These are phyloP conservation scores for Dinochytrium kinnereticum DNA, from an alignment of 371 early-diverging fungal species.

Conservation along the genomic window DNA sequence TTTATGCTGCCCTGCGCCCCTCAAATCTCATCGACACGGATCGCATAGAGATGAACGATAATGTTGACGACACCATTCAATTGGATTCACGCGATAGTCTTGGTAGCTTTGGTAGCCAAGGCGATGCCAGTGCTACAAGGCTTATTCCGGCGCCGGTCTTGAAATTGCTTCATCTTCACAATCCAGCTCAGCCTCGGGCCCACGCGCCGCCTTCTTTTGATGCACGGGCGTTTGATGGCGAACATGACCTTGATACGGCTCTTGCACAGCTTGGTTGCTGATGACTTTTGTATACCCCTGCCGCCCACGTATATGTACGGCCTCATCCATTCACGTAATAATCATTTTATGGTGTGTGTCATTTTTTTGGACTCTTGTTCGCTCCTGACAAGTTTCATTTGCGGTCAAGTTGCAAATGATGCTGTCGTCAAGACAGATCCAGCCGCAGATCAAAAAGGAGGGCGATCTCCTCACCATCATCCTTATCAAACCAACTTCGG, in stretches of 20 bases:
- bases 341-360: too few species aligned
- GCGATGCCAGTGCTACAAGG: neutral
- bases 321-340: neutral
- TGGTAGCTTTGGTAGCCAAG: neutral
- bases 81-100: neutral
- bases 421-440: neutral
- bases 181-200: too few species aligned
- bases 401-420: neutral
- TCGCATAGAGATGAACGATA: slow-evolving; percentile 18
- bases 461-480: neutral
- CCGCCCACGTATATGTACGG: neutral
- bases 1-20: neutral
- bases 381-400: too few species aligned
- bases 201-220: too few species aligned
- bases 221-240: neutral
- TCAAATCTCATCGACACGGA: neutral
- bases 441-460: neutral
- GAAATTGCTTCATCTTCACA: neutral
- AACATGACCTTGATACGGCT: neutral
- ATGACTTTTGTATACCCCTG: neutral
- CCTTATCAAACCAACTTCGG: slow-evolving; percentile 1
- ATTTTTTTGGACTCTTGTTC: too few species aligned
- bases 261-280: neutral
- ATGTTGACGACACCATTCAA: too few species aligned
- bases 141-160: neutral